Percentiles rank a stretch among this genome's conserved stretches.
Conservation (phyloP, 768 basidiomycete species). For the Dioszegia hungarica region DNA sequence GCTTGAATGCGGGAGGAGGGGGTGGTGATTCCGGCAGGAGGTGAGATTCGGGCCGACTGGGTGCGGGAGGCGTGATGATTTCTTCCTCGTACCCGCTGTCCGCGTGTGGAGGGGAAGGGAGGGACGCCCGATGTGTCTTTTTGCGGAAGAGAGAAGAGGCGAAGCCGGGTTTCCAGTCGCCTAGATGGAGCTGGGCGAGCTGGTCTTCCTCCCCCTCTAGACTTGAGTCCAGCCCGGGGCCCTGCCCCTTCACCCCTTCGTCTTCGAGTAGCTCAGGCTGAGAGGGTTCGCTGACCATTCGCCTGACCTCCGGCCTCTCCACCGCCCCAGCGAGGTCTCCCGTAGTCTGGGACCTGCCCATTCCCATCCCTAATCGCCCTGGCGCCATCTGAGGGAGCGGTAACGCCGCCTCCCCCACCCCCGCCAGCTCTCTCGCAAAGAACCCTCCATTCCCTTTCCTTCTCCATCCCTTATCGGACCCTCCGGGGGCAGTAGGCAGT, state of each 20-base stretch:
- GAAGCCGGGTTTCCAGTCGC: not conserved
- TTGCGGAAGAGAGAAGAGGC: constrained; percentile 3
- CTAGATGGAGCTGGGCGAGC: not conserved
- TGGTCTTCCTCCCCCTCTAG: not conserved
- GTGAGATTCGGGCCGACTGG: not conserved
- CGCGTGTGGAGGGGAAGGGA: not conserved
- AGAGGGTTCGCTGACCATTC: not conserved
- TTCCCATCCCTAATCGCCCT: not conserved
- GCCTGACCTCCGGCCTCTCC: not conserved
- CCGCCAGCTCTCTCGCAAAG: constrained; percentile 2
- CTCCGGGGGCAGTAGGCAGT: not conserved
- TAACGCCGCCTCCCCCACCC: not conserved
- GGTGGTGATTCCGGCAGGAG: not conserved
- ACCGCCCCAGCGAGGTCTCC: not conserved
- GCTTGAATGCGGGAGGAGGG: not conserved
- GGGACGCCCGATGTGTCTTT: not conserved
- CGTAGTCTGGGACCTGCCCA: not conserved
- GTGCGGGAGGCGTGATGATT: not conserved
- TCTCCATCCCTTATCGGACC: constrained; percentile 3
- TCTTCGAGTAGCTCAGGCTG: not conserved
- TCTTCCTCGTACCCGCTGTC: not conserved
- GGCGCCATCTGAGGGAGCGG: not conserved
- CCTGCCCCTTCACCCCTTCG: not conserved
- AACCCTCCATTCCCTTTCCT: constrained; percentile 4
- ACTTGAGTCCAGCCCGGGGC: no score